These are phyloP conservation scores for Globisporangium carolinianum DNA, from an alignment of 352 stramenopile species.

Conservation along the genomic window DNA sequence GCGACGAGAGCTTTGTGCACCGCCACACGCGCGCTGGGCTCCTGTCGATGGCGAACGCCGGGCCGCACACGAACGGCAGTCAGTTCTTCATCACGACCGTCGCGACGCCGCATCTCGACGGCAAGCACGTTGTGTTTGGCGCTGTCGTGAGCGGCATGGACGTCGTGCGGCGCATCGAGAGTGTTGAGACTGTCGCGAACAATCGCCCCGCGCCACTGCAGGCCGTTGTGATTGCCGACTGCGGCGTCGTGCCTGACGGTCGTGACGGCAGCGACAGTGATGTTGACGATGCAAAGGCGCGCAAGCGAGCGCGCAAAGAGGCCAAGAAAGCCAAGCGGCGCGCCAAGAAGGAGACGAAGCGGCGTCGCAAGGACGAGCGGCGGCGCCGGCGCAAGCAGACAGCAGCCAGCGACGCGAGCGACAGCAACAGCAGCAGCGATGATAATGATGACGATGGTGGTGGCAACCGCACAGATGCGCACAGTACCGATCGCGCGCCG, in stretches of 20 bases:
- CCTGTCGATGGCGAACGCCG: slow-evolving; percentile 93
- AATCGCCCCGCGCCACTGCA: slow-evolving; percentile 81
- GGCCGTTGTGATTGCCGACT: slow-evolving; percentile 92
- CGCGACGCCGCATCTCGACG: slow-evolving; percentile 94
- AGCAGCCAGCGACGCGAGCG: neutral
- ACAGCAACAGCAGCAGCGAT: neutral
- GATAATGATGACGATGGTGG: neutral
- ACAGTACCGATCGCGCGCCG: neutral
- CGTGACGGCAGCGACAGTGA: slow-evolving; percentile 1
- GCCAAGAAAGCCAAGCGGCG: slow-evolving; percentile 23
- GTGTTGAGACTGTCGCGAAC: slow-evolving; percentile 63
- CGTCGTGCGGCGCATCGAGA: slow-evolving; percentile 88
- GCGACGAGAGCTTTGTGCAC: slow-evolving; percentile 93
- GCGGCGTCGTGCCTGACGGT: slow-evolving; percentile 61
- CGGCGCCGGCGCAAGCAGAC: neutral
- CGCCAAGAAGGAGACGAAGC: slow-evolving; percentile 28
- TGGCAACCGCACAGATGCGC: neutral
- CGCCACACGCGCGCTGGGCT: slow-evolving; percentile 91
- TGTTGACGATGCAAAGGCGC: slow-evolving; percentile 2
- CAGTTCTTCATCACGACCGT: slow-evolving; percentile 85
- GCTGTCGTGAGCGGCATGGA: slow-evolving; percentile 84
- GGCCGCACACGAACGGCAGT: slow-evolving; percentile 66
- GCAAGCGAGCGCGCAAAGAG: slow-evolving; percentile 14
- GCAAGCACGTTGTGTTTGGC: slow-evolving; percentile 99
- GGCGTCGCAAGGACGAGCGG: slow-evolving; percentile 19